These are phyloP conservation scores for Penicillium crustosum DNA, from an alignment of 2,329 filamentous ascomycete genomes.

Conservation along the genomic window DNA sequence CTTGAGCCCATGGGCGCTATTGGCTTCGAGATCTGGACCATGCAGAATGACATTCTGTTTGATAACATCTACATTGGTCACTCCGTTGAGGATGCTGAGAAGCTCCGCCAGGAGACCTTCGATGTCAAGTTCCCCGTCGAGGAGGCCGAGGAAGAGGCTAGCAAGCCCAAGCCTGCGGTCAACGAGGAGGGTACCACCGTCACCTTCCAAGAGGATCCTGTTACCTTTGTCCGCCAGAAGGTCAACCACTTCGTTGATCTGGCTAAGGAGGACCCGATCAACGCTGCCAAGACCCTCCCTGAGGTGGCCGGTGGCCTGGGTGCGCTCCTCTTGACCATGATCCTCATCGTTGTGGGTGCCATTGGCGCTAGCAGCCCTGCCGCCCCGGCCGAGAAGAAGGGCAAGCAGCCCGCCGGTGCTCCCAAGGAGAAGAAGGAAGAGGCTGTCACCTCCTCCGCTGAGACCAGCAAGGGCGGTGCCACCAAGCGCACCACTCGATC, in stretches of 20 bases:
- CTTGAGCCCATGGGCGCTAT: slow-evolving; percentile 93
- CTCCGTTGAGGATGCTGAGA: slow-evolving; percentile 87
- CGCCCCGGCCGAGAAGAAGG: slow-evolving; percentile 68
- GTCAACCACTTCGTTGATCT: slow-evolving; percentile 85
- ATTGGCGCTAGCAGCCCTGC: slow-evolving; percentile 62
- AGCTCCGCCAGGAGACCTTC: slow-evolving; percentile 86
- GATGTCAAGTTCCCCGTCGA: slow-evolving; percentile 83
- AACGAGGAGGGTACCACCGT: slow-evolving; percentile 68
- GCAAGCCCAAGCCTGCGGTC: slow-evolving; percentile 71
- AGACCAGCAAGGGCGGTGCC: slow-evolving; percentile 71
- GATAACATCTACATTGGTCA: slow-evolving; percentile 99
- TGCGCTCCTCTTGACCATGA: slow-evolving; percentile 66
- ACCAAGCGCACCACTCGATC: slow-evolving; percentile 60
- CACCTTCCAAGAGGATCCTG: slow-evolving; percentile 86
- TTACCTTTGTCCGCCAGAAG: slow-evolving; percentile 88
- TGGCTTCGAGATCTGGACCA: slow-evolving; percentile 99
- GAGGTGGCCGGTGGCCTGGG: slow-evolving; percentile 82
- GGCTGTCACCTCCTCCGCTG: slow-evolving; percentile 60
- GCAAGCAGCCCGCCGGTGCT: slow-evolving; percentile 68
- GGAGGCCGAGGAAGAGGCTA: slow-evolving; percentile 73
- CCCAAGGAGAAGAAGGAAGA: slow-evolving; percentile 66
- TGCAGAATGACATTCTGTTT: slow-evolving; percentile 98
- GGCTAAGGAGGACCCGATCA: slow-evolving; percentile 75
- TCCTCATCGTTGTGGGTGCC: slow-evolving; percentile 68
- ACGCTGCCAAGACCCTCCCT: slow-evolving; percentile 85